Percentiles rank a stretch among this genome's conserved stretches.
Evolutionary conservation across 169 alveolate genomes (phyloP).

Genomic region (Plasmodium cynomolgi): DNA sequence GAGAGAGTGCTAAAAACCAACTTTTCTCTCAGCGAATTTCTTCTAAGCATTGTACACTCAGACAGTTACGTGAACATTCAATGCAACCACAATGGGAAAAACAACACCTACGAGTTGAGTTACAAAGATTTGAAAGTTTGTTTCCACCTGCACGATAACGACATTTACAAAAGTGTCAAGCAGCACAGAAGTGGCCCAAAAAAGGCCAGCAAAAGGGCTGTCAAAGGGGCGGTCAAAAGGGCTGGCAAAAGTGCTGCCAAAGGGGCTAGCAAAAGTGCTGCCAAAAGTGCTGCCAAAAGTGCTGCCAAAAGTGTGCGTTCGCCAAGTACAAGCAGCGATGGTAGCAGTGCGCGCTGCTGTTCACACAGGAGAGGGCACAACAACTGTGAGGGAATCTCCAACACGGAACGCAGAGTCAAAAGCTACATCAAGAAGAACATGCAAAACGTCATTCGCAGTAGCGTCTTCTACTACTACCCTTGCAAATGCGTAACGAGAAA

Average conservation of each 20-base stretch:
- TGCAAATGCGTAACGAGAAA: constrained; percentile 35
- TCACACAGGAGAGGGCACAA: neutral
- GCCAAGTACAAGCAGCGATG: neutral
- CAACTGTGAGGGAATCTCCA: neutral
- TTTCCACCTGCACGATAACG: constrained; percentile 10
- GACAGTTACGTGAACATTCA: constrained; percentile 31
- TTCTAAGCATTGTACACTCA: constrained; percentile 29
- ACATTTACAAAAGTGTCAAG: constrained; percentile 15
- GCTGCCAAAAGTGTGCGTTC: neutral
- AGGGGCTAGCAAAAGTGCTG: too few species aligned
- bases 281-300: neutral
- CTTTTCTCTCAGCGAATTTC: constrained; percentile 40
- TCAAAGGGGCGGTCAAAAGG: too few species aligned
- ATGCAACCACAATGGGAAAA: constrained; percentile 38
- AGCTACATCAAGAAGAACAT: constrained; percentile 37
- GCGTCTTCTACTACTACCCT: constrained; percentile 59
- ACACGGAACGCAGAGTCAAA: neutral
- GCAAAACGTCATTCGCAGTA: constrained; percentile 24
- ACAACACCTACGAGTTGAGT: constrained; percentile 32
- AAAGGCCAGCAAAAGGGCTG: too few species aligned
- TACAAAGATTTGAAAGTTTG: constrained; percentile 40
- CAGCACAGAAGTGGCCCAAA: neutral
- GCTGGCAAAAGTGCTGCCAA: too few species aligned
- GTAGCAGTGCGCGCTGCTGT: neutral
- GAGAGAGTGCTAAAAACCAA: constrained; percentile 8